phyloP scores from a whole-genome alignment of 2,329 filamentous ascomycete species.

The Xenoacremonium recifei region DNA sequence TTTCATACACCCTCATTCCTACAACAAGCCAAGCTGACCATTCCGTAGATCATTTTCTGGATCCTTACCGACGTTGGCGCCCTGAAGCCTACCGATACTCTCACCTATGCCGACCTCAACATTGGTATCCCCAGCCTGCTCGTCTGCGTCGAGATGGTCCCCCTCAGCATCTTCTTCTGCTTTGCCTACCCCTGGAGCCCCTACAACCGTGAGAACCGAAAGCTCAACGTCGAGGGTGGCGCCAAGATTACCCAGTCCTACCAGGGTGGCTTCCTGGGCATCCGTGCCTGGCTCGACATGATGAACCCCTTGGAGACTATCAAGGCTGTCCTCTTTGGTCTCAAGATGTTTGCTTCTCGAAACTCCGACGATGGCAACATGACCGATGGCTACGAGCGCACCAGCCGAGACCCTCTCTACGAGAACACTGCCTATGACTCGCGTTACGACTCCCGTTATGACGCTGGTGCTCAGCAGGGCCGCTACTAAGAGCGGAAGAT shows the following conservation, averaged over 20 bases:
- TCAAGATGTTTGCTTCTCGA: neutral
- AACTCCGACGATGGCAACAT: neutral
- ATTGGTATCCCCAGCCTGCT: slow-evolving; percentile 20
- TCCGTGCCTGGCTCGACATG: slow-evolving; percentile 17
- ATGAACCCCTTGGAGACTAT: slow-evolving; percentile 15
- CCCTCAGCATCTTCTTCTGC: slow-evolving; percentile 16
- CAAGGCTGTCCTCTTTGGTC: slow-evolving; percentile 12
- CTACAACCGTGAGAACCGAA: slow-evolving; percentile 5
- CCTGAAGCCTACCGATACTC: slow-evolving; percentile 12
- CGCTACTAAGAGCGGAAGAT: too few species aligned
- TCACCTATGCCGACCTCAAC: slow-evolving; percentile 20
- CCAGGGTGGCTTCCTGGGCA: slow-evolving; percentile 14
- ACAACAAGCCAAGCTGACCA: neutral
- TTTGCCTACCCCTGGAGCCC: slow-evolving; percentile 19
- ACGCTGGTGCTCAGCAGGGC: too few species aligned
- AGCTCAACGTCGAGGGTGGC: neutral
- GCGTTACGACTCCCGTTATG: too few species aligned
- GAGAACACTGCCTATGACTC: neutral
- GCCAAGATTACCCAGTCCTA: slow-evolving; percentile 1
- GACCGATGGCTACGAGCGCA: neutral
- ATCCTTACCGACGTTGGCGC: slow-evolving; percentile 11
- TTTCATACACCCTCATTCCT: neutral
- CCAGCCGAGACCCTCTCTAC: neutral
- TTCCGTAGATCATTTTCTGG: slow-evolving; percentile 12
- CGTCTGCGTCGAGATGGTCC: slow-evolving; percentile 19